These are phyloP conservation scores for Candida saitoana DNA, from an alignment of 805 yeast species.

Conservation along the genomic window DNA sequence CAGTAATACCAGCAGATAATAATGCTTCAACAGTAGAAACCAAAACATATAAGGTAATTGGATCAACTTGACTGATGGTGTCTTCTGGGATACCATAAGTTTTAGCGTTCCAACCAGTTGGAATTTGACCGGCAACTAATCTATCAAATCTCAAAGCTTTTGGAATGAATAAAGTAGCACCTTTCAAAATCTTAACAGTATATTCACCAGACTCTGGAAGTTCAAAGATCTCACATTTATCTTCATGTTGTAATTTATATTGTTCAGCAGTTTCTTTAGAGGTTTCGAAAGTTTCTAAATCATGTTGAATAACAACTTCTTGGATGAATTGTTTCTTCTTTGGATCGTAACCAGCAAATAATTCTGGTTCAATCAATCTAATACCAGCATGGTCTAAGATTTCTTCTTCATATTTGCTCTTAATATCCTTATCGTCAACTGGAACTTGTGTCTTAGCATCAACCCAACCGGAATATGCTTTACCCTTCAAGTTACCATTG, in stretches of 20 bases:
- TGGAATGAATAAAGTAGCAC: slow-evolving; percentile 87
- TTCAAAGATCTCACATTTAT: slow-evolving; percentile 85
- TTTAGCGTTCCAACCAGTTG: slow-evolving; percentile 97
- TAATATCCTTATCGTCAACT: slow-evolving; percentile 91
- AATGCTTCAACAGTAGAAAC: slow-evolving; percentile 96
- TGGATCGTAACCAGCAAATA: slow-evolving; percentile 93
- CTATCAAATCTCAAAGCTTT: slow-evolving; percentile 77
- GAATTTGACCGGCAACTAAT: slow-evolving; percentile 88
- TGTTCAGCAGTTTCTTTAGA: slow-evolving; percentile 94
- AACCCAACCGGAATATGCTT: slow-evolving; percentile 95
- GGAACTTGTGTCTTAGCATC: slow-evolving; percentile 91
- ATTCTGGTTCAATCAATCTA: slow-evolving; percentile 92
- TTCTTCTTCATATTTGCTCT: slow-evolving; percentile 83
- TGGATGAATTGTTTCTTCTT: slow-evolving; percentile 88
- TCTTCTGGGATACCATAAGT: slow-evolving; percentile 95
- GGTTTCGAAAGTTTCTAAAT: slow-evolving; percentile 91
- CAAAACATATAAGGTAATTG: slow-evolving; percentile 85
- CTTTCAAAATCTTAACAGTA: slow-evolving; percentile 86
- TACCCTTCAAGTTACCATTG: slow-evolving; percentile 84
- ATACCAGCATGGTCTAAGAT: slow-evolving; percentile 94
- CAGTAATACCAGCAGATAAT: slow-evolving; percentile 90
- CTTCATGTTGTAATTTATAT: slow-evolving; percentile 91
- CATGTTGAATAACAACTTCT: slow-evolving; percentile 95
- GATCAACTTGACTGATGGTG: slow-evolving; percentile 90
- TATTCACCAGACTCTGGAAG: slow-evolving; percentile 87